Base-by-base conservation (phyloP, 306 rosid species). In the Lagenaria siceraria region DNA sequence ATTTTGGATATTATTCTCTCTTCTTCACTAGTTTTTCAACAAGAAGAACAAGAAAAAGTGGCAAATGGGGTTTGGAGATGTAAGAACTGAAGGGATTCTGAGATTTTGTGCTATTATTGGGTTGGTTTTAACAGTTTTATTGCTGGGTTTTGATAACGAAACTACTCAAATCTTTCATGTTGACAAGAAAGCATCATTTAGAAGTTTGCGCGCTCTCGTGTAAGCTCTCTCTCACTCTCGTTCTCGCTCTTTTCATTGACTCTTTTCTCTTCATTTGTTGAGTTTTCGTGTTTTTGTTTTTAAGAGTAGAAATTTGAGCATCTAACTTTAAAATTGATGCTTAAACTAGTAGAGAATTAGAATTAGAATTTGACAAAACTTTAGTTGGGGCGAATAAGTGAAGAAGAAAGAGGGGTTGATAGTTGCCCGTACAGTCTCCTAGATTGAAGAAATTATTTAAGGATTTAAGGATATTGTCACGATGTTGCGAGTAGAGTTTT, bases 71-170 rank as follows among this genome's bases (percentile, higher is more conserved):
- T 24, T 72, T 2, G 60, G 69, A 35, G 81, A 33, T 49, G 78
- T 58, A 22, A 84, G 68, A 86, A 58, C 78, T 1, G 89, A 90
- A 79, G 62, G 80, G 48, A 61, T 11, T 48, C 81, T 93, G 0
- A 89, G 98, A 82, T 22, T 90, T 8, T 80, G 46, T 17, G 80
- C 96, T 27, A 76, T 84, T 25, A 22, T 88, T 51, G 8, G 74
- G 10, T 76, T 86, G 58, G 78, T 83, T 17, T 52, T 84, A 46
- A 83, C 90, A 7, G 87, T 92, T 40, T 85, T 83, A 55, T 83
- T 91, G 43, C 82, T 93, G 22, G 94, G 82, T 54, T 83, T 86
- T 15, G 87, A 86, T 82, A n/a, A 86, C 62, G 86, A 93, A 80
- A 84, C 94, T 6, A 83, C 88, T 78, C 62, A 24, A 61, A 6